phyloP scores from a whole-genome alignment of 2,329 filamentous ascomycete genomes.

The Leptoxyphium fumago region DNA sequence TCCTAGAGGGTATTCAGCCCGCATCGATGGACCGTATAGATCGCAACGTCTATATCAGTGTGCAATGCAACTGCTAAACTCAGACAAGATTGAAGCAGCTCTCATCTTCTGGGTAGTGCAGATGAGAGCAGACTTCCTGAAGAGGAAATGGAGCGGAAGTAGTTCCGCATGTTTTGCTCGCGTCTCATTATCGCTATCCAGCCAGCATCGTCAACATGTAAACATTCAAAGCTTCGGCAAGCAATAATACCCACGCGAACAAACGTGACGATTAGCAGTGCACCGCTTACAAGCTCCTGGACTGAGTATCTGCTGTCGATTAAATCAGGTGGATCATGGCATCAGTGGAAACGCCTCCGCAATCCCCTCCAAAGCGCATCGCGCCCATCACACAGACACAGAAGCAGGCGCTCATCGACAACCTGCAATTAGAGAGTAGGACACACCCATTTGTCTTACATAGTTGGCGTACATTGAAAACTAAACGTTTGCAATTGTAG shows the following conservation, averaged over 20 bases:
- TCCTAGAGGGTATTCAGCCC: too few species aligned
- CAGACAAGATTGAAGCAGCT: too few species aligned
- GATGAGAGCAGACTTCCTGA: too few species aligned
- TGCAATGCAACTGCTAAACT: too few species aligned
- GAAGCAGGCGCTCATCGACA: constrained; percentile 79
- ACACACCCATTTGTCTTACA: constrained; percentile 5
- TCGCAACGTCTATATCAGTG: too few species aligned
- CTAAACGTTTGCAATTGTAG: constrained; percentile 29
- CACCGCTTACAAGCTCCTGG: background rate
- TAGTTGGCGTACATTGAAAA: too few species aligned
- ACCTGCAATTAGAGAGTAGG: constrained; percentile 74
- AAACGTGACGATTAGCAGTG: background rate
- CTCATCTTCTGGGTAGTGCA: too few species aligned
- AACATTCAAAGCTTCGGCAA: background rate
- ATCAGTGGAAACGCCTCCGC: background rate
- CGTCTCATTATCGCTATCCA: background rate
- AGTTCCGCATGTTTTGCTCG: background rate
- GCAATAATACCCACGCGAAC: background rate
- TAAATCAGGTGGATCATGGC: background rate
- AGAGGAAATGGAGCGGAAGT: background rate
- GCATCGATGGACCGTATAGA: too few species aligned
- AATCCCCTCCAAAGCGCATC: background rate
- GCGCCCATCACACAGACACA: constrained; percentile 35
- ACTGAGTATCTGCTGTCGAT: background rate
- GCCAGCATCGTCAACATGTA: background rate